Conservation (phyloP, 2,329 filamentous ascomycete species). For the Ceratocystis colombiana region DNA sequence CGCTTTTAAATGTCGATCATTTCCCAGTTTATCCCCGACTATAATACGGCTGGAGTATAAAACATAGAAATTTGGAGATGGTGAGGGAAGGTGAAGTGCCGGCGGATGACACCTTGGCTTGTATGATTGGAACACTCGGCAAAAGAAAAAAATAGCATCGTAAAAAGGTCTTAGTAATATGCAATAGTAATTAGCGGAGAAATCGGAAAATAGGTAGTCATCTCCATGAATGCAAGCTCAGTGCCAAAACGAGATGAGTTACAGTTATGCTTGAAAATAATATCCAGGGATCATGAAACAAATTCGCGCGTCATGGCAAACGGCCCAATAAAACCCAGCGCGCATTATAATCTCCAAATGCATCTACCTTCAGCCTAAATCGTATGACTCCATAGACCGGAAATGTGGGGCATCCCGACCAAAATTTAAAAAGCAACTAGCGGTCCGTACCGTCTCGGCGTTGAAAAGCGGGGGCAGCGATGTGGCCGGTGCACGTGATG, state of each 20-base stretch:
- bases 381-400: neutral
- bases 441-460: neutral
- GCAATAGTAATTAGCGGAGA: neutral
- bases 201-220: neutral
- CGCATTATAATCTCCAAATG: neutral
- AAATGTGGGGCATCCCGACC: neutral
- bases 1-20: slow-evolving; percentile 8
- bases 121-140: neutral
- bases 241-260: neutral
- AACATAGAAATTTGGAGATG: slow-evolving; percentile 7
- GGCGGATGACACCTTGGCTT: slow-evolving; percentile 7
- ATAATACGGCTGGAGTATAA: neutral
- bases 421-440: neutral
- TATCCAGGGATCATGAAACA: neutral
- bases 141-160: neutral
- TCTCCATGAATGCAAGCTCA: neutral
- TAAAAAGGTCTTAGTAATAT: neutral
- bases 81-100: neutral
- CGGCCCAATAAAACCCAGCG: neutral
- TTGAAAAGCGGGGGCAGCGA: neutral
- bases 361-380: neutral
- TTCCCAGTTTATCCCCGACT: slow-evolving; percentile 1
- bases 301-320: neutral
- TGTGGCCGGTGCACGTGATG: neutral
- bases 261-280: neutral